These are phyloP conservation scores for Talaromyces sp. DNA, from an alignment of 2,329 filamentous ascomycete genomes.

Conservation along the genomic window DNA sequence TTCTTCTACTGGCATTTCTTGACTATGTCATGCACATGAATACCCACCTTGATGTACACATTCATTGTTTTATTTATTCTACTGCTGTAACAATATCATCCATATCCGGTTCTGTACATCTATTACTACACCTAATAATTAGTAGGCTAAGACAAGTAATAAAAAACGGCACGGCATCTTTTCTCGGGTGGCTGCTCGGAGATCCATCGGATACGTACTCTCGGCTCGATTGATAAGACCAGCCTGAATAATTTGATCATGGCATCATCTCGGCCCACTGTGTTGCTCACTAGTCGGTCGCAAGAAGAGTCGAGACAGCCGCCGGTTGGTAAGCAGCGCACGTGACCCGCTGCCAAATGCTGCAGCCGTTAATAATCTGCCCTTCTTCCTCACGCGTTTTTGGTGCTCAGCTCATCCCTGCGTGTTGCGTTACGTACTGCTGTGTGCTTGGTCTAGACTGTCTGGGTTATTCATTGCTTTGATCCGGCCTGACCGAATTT, in stretches of 20 bases:
- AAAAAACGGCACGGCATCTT: too few relatives aligned
- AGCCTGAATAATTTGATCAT: too few relatives aligned
- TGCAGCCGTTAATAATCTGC: too few relatives aligned
- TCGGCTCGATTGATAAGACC: not conserved
- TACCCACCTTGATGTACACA: not conserved
- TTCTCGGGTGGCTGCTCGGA: too few relatives aligned
- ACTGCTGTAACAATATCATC: not conserved
- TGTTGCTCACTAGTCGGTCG: not conserved
- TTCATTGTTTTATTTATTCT: not conserved
- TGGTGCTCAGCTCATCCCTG: not conserved
- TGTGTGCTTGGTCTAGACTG: not conserved
- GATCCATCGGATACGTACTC: too few relatives aligned
- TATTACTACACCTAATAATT: too few relatives aligned
- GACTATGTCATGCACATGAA: not conserved
- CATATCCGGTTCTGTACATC: too few relatives aligned
- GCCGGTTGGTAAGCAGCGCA: constrained; percentile 11
- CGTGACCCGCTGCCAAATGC: not conserved
- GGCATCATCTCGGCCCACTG: too few relatives aligned
- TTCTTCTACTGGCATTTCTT: not conserved
- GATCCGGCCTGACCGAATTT: not conserved
- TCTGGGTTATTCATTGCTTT: not conserved
- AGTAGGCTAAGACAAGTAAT: too few relatives aligned
- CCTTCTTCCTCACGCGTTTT: not conserved
- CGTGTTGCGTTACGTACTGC: too few relatives aligned
- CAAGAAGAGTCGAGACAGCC: constrained; percentile 5